Percentiles rank a stretch among this genome's conserved stretches.
Evolutionary conservation across 2,329 filamentous ascomycete species (phyloP).

Genomic region (Xylaria sp.): DNA sequence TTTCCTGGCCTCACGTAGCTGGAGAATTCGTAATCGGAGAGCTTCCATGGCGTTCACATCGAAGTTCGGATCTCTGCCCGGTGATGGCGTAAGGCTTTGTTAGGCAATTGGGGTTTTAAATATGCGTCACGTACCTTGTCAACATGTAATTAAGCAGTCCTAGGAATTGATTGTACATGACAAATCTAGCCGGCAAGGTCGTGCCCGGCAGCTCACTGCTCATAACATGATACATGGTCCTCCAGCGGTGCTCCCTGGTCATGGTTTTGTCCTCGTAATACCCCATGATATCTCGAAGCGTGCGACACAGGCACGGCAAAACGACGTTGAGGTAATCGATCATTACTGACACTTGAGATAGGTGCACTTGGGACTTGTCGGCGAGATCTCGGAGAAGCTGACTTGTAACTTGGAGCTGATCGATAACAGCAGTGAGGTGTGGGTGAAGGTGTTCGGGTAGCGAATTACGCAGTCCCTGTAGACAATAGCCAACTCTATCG

Average conservation of each 20-base stretch:
- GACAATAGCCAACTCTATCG: slow-evolving; percentile 52
- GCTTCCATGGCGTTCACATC: slow-evolving; percentile 61
- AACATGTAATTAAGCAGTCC: slow-evolving; percentile 56
- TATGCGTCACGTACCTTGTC: slow-evolving; percentile 49
- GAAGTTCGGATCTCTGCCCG: slow-evolving; percentile 55
- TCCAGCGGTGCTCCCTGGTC: slow-evolving; percentile 58
- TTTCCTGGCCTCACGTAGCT: slow-evolving; percentile 57
- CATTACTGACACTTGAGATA: slow-evolving; percentile 55
- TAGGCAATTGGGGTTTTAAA: neutral
- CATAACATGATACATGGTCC: slow-evolving; percentile 63
- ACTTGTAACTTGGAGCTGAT: slow-evolving; percentile 52
- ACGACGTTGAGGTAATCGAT: slow-evolving; percentile 62
- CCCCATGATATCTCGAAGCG: slow-evolving; percentile 57
- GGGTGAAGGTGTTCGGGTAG: slow-evolving; percentile 52
- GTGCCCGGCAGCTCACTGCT: slow-evolving; percentile 58
- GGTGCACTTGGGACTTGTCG: slow-evolving; percentile 59
- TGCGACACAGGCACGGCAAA: slow-evolving; percentile 60
- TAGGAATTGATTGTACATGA: slow-evolving; percentile 62
- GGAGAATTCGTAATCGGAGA: slow-evolving; percentile 54
- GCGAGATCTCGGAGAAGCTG: slow-evolving; percentile 59
- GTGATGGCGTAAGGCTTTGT: slow-evolving; percentile 13
- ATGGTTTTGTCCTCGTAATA: slow-evolving; percentile 58
- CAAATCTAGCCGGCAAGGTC: slow-evolving; percentile 57
- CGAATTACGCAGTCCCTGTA: slow-evolving; percentile 55
- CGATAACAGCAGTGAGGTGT: slow-evolving; percentile 54